phyloP scores from a whole-genome alignment of 352 stramenopile genomes.

The Elongisporangium undulatum region DNA sequence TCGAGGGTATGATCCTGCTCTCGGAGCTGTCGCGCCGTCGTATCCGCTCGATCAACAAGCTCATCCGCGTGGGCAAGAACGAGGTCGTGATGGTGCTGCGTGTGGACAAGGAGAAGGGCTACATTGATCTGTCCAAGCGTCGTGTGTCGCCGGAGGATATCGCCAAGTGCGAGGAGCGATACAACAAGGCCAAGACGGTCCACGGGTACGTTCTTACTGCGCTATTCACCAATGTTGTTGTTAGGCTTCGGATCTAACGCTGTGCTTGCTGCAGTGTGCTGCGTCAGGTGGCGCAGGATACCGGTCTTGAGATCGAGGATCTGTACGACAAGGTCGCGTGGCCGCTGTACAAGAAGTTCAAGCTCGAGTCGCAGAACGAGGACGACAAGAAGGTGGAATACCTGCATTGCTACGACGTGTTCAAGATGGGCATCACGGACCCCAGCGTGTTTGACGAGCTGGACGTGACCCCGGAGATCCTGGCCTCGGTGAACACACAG shows the following conservation, averaged over 20 bases:
- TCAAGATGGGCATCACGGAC: conserved; percentile 97
- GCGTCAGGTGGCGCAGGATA: conserved; percentile 83
- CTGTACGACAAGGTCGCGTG: conserved; percentile 93
- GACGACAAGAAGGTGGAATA: conserved; percentile 91
- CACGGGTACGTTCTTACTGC: conserved; percentile 92
- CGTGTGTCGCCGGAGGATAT: conserved; percentile 99
- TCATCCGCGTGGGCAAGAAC: conserved; percentile 99
- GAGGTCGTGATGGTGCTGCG: conserved; percentile 99
- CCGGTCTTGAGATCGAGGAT: conserved; percentile 66
- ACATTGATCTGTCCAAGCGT: conserved; percentile 99
- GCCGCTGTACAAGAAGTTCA: conserved; percentile 98
- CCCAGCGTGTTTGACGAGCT: conserved; percentile 85
- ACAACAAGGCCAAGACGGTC: conserved; percentile 99
- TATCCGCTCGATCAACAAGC: conserved; percentile 99
- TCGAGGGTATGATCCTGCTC: conserved; percentile 99
- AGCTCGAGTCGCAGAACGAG: conserved; percentile 73
- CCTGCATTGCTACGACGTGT: conserved; percentile 98
- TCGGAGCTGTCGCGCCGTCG: conserved; percentile 98
- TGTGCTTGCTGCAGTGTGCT: conserved; percentile 72
- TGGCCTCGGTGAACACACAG: conserved; percentile 92
- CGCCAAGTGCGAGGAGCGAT: conserved; percentile 97
- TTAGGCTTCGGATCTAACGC: not conserved
- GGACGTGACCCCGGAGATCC: conserved; percentile 85
- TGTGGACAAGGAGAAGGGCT: conserved; percentile 99
- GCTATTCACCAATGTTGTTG: conserved; percentile 39